Conservation (phyloP, 108 stramenopile species). For the Fragilariopsis cylindrus region DNA sequence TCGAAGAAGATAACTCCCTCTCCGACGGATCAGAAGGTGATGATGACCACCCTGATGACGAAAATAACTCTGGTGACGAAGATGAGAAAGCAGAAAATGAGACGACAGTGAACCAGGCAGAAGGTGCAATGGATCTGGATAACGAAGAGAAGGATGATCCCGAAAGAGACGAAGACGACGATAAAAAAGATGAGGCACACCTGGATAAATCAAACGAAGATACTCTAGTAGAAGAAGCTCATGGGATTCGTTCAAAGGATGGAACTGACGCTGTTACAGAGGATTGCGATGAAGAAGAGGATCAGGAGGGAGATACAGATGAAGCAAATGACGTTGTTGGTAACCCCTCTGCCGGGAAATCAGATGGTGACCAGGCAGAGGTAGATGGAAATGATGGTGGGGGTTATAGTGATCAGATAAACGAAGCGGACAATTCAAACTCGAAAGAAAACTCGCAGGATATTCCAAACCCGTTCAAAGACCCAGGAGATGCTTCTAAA, state of each 20-base stretch:
- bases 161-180: constrained; percentile 16
- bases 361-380: constrained; percentile 16
- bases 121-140: constrained; percentile 32
- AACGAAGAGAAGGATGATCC: constrained; percentile 25
- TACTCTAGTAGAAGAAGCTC: constrained; percentile 42
- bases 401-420: constrained; percentile 33
- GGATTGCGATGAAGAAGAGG: constrained; percentile 34
- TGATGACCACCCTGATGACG: constrained; percentile 25
- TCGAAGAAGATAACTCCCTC: background rate
- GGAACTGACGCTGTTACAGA: constrained; percentile 51
- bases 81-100: constrained; percentile 18
- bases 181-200: constrained; percentile 4
- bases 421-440: constrained; percentile 29
- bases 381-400: constrained; percentile 27
- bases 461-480: constrained; percentile 86
- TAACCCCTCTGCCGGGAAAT: constrained; percentile 18
- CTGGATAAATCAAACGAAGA: constrained; percentile 18
- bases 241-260: constrained; percentile 54
- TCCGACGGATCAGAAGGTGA: constrained; percentile 2
- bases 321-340: constrained; percentile 37
- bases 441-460: constrained; percentile 21
- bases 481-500: constrained; percentile 79
- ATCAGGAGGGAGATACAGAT: constrained; percentile 34
- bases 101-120: constrained; percentile 21
- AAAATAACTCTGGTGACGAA: constrained; percentile 3